phyloP scores from a whole-genome alignment of 2,329 filamentous ascomycete species.

The Teratosphaeriaceae sp. region DNA sequence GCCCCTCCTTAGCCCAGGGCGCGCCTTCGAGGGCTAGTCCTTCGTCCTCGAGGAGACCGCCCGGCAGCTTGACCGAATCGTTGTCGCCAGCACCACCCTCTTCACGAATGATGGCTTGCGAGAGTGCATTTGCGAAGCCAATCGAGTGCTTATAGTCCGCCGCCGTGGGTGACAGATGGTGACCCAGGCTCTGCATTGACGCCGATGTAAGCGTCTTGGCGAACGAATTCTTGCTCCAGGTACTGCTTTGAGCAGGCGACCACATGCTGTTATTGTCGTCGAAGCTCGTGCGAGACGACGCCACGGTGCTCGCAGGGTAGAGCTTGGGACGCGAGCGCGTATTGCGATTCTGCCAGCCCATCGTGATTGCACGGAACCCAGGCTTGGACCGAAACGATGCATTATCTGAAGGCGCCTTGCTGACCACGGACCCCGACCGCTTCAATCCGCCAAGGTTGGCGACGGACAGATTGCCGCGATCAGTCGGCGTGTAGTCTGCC shows the following conservation, averaged over 20 bases:
- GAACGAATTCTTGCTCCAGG: constrained; percentile 90
- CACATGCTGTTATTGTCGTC: constrained; percentile 86
- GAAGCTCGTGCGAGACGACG: constrained; percentile 87
- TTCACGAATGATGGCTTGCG: constrained; percentile 92
- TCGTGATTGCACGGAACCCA: constrained; percentile 57
- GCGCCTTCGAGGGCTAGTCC: constrained; percentile 84
- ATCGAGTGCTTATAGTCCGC: constrained; percentile 93
- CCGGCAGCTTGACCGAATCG: constrained; percentile 19
- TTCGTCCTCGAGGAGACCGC: constrained; percentile 74
- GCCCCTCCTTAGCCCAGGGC: constrained; percentile 98
- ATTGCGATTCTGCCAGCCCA: constrained; percentile 71
- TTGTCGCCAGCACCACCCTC: constrained; percentile 44
- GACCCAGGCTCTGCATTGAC: constrained; percentile 85
- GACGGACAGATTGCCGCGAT: constrained; percentile 55
- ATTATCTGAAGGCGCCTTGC: constrained; percentile 84
- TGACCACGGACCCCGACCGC: constrained; percentile 82
- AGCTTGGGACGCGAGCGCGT: constrained; percentile 73
- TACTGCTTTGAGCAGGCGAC: constrained; percentile 87
- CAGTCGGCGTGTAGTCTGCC: constrained; percentile 27
- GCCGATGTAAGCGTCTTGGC: constrained; percentile 86
- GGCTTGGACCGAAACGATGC: constrained; percentile 57
- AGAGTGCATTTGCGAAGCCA: constrained; percentile 92
- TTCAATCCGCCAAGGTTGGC: constrained; percentile 53
- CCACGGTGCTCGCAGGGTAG: constrained; percentile 72
- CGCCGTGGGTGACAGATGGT: constrained; percentile 54